phyloP scores from a whole-genome alignment of 2,329 filamentous ascomycete genomes.

The Chaetoscypha palmicola region DNA sequence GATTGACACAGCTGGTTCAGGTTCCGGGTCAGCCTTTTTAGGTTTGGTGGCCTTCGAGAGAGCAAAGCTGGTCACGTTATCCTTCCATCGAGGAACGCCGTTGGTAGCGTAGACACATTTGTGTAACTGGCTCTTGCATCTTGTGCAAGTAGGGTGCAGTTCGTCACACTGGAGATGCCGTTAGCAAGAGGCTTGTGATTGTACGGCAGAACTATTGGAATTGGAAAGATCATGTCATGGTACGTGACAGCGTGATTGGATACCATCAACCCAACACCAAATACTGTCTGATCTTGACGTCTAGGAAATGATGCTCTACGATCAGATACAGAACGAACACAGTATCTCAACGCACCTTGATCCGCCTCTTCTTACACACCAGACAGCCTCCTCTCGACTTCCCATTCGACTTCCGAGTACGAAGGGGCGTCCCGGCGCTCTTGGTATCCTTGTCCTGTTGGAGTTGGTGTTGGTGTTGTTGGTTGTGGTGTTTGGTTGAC shows the following conservation, averaged over 20 bases:
- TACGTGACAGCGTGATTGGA: no score
- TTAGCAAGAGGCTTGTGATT: neutral
- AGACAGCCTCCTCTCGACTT: conserved; percentile 14
- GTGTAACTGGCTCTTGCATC: conserved; percentile 3
- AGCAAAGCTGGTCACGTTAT: conserved; percentile 1
- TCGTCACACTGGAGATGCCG: conserved; percentile 7
- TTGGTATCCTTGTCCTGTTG: neutral
- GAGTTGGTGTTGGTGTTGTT: neutral
- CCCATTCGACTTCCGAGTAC: conserved; percentile 10
- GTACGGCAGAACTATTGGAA: no score
- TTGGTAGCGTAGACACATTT: conserved; percentile 1
- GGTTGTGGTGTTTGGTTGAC: neutral
- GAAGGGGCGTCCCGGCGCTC: neutral
- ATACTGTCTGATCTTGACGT: no score
- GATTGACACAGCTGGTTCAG: neutral
- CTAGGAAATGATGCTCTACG: no score
- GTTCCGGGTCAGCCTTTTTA: neutral
- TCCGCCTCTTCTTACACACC: conserved; percentile 12
- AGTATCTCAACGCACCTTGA: conserved; percentile 14
- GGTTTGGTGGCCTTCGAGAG: neutral
- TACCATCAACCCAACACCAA: neutral
- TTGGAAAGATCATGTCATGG: no score
- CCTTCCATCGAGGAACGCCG: conserved; percentile 3
- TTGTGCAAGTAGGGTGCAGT: neutral
- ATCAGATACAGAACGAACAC: no score